These are phyloP conservation scores for Cucurbita ficifolia DNA, from an alignment of 306 rosid genomes.

Conservation along the genomic window DNA sequence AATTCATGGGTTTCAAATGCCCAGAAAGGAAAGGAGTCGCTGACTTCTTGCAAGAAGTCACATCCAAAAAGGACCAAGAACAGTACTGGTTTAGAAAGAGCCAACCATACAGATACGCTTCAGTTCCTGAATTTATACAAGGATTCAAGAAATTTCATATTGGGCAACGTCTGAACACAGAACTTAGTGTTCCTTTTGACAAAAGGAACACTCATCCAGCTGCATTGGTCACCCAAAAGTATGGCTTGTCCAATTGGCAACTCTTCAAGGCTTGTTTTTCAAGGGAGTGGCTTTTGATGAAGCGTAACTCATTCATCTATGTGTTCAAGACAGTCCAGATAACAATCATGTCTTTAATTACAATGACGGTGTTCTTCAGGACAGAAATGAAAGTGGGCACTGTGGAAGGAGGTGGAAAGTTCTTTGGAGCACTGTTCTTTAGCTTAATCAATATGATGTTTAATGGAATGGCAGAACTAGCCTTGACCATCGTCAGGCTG, in stretches of 20 bases:
- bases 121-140: slow-evolving; percentile 29
- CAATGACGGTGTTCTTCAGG: slow-evolving; percentile 52
- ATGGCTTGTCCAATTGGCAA: slow-evolving; percentile 49
- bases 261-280: slow-evolving; percentile 60
- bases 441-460: slow-evolving; percentile 58
- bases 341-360: slow-evolving; percentile 37
- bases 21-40: slow-evolving; percentile 68
- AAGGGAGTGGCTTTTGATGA: slow-evolving; percentile 60
- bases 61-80: slow-evolving; percentile 69
- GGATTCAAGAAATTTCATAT: slow-evolving; percentile 20
- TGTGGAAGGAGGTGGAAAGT: slow-evolving; percentile 45
- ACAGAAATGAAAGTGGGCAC: slow-evolving; percentile 48
- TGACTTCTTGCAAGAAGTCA: slow-evolving; percentile 64
- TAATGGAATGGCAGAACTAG: slow-evolving; percentile 70
- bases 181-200: slow-evolving; percentile 37
- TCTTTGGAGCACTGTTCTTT: slow-evolving; percentile 51
- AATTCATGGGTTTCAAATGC: slow-evolving; percentile 51
- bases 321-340: slow-evolving; percentile 63
- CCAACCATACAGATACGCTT: slow-evolving; percentile 36
- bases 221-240: slow-evolving; percentile 44
- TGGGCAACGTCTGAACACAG: slow-evolving; percentile 25
- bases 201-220: slow-evolving; percentile 31
- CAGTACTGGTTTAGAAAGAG: slow-evolving; percentile 48
- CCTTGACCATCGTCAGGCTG: slow-evolving; percentile 44
- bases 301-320: slow-evolving; percentile 45